Evolutionary conservation across 768 basidiomycete species (phyloP).

Genomic region (Lactarius pseudohatsudake): DNA sequence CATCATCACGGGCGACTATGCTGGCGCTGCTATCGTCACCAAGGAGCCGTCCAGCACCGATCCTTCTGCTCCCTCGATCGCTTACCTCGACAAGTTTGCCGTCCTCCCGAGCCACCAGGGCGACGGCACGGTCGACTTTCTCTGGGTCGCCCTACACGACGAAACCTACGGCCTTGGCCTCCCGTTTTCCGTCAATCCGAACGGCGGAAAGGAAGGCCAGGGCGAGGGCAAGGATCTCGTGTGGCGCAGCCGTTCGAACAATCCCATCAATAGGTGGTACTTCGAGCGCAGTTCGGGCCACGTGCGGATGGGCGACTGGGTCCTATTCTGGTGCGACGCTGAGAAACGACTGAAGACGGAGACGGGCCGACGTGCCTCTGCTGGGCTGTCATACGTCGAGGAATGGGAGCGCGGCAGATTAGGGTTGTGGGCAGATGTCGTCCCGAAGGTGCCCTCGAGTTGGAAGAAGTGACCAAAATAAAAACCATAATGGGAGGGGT

Average conservation of each 20-base stretch:
- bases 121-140: constrained; percentile 97
- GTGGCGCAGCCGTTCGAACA: constrained; percentile 90
- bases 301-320: constrained; percentile 81
- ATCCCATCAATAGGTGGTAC: constrained; percentile 99
- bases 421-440: constrained; percentile 63
- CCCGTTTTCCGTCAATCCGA: constrained; percentile 91
- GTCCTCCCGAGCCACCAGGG: constrained; percentile 94
- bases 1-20: constrained; percentile 93
- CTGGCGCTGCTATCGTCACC: constrained; percentile 93
- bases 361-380: constrained; percentile 60
- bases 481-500: neutral
- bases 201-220: constrained; percentile 85
- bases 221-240: constrained; percentile 94
- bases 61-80: constrained; percentile 51
- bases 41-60: constrained; percentile 47
- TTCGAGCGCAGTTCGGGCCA: constrained; percentile 95
- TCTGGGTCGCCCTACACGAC: constrained; percentile 98
- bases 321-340: constrained; percentile 98
- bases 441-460: constrained; percentile 71
- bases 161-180: constrained; percentile 97
- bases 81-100: constrained; percentile 98
- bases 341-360: constrained; percentile 79
- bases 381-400: constrained; percentile 70
- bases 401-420: constrained; percentile 75
- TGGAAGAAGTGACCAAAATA: constrained; percentile 52